These are phyloP conservation scores for Carex sylvatica DNA, from an alignment of 202 grass and related monocot genomes.

Conservation along the genomic window DNA sequence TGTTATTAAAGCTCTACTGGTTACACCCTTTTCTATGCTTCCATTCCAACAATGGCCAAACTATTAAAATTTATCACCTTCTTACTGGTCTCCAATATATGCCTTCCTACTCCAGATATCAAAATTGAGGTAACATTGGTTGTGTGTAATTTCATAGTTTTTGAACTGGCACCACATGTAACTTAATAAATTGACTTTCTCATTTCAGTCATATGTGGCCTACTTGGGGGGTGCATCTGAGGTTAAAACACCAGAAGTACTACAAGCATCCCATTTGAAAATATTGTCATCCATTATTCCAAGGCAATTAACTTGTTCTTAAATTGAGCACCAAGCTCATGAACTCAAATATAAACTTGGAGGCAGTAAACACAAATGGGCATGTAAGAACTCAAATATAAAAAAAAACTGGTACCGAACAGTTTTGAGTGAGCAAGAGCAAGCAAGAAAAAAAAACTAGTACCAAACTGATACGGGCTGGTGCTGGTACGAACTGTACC, in stretches of 20 bases:
- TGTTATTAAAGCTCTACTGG: background rate
- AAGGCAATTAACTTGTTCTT: slow-evolving; percentile 21
- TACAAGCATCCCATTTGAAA: slow-evolving; percentile 55
- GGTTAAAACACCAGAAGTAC: slow-evolving; percentile 35
- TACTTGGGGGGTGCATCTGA: slow-evolving; percentile 56
- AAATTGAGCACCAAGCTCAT: no score
- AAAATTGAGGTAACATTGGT: slow-evolving; percentile 14
- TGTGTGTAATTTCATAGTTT: background rate
- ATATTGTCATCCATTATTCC: slow-evolving; percentile 70
- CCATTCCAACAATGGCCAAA: slow-evolving; percentile 52
- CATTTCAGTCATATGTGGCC: slow-evolving; percentile 76
- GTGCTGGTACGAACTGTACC: no score
- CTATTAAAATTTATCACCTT: slow-evolving; percentile 49
- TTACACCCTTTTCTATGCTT: background rate
- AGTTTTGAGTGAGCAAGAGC: no score
- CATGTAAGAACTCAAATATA: no score
- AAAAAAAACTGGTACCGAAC: no score
- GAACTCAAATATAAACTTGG: no score
- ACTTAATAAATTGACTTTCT: background rate
- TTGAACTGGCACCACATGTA: background rate
- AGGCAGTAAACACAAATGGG: no score
- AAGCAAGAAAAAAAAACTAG: no score
- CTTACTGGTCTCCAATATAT: slow-evolving; percentile 49
- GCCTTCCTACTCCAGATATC: slow-evolving; percentile 4
- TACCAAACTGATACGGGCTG: no score